Conservation (phyloP, 139 green algal genomes). For the Dunaliella primolecta region DNA sequence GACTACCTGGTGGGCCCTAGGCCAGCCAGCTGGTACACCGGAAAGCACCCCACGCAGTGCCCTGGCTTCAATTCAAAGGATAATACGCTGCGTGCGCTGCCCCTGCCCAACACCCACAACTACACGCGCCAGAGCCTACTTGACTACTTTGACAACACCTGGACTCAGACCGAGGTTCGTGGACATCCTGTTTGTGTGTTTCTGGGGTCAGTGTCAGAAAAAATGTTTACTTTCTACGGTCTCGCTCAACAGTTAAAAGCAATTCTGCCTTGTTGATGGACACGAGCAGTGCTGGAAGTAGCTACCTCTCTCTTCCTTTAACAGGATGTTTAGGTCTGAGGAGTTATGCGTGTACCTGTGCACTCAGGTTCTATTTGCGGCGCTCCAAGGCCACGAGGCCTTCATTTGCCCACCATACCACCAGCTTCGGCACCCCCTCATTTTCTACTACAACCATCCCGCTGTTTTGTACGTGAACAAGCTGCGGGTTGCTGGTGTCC, state of each 20-base stretch:
- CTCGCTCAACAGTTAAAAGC: too few relatives aligned
- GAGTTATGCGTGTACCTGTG: too few relatives aligned
- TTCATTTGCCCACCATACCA: constrained; percentile 76
- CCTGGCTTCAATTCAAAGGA: constrained; percentile 43
- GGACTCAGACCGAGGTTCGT: constrained; percentile 69
- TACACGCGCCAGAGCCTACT: constrained; percentile 54
- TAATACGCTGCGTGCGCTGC: constrained; percentile 53
- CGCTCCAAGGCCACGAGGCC: constrained; percentile 55
- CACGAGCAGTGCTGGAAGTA: too few relatives aligned
- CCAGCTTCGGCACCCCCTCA: constrained; percentile 79
- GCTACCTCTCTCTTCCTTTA: too few relatives aligned
- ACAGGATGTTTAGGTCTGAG: too few relatives aligned
- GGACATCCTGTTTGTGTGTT: constrained; percentile 34
- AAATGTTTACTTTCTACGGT: too few relatives aligned
- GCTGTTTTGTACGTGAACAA: constrained; percentile 82
- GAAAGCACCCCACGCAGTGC: constrained; percentile 34
- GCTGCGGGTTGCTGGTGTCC: constrained; percentile 72
- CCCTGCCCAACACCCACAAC: constrained; percentile 47
- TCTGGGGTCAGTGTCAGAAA: constrained; percentile 32
- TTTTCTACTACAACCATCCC: constrained; percentile 82
- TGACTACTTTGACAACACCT: constrained; percentile 80
- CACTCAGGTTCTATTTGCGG: constrained; percentile 21
- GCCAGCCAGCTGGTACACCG: constrained; percentile 54
- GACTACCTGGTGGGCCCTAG: constrained; percentile 42
- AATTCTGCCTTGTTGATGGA: too few relatives aligned